These are phyloP conservation scores for Puccinia hordei DNA, from an alignment of 1,284 basidiomycete genomes.

Conservation along the genomic window DNA sequence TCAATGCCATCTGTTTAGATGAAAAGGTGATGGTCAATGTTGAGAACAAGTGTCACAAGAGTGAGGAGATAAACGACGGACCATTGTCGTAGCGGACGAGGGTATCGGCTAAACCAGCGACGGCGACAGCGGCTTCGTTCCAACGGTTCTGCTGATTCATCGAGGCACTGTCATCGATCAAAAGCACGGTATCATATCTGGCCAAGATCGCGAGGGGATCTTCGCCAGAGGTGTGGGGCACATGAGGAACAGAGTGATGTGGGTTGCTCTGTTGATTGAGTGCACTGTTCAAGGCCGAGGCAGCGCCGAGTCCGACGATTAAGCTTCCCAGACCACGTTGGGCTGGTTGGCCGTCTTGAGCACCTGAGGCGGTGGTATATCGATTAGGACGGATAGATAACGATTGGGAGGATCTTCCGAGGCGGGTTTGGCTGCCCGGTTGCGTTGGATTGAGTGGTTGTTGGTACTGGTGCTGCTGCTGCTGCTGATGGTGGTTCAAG, in stretches of 20 bases:
- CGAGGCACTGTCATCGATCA: conserved; percentile 46
- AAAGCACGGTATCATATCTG: conserved; percentile 47
- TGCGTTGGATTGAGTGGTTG: not conserved
- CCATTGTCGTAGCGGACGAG: conserved; percentile 42
- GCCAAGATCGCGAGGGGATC: conserved; percentile 37
- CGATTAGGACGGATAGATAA: not conserved
- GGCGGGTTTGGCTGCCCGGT: not conserved
- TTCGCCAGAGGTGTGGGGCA: not conserved
- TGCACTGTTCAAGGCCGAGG: conserved; percentile 29
- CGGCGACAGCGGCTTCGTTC: conserved; percentile 36
- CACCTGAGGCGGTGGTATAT: not conserved
- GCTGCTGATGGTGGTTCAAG: no score
- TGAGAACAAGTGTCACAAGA: not conserved
- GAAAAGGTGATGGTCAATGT: not conserved
- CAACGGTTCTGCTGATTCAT: conserved; percentile 39
- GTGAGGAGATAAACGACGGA: not conserved
- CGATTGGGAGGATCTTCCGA: not conserved
- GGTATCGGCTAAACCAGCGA: conserved; percentile 33
- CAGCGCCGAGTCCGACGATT: conserved; percentile 42
- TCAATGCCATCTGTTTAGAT: conserved; percentile 35
- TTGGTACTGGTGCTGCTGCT: not conserved
- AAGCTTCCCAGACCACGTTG: conserved; percentile 37
- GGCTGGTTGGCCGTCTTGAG: not conserved
- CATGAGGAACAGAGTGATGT: not conserved
- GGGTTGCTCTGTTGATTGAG: not conserved